Conservation (phyloP, 1,139 yeast genomes). For the Kluyveromyces marxianus region DNA sequence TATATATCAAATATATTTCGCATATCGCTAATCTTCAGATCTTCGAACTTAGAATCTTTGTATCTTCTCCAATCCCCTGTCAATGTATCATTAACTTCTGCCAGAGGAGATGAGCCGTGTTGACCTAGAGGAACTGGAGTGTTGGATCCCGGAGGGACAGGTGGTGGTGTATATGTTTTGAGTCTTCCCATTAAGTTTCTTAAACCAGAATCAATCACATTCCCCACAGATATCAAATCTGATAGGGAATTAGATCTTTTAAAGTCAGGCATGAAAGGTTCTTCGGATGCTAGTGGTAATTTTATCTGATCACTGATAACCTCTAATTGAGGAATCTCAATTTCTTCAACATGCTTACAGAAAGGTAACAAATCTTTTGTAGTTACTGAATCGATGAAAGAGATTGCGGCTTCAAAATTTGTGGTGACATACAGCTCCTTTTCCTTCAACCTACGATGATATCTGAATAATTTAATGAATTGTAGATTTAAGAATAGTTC, state of each 20-base stretch:
- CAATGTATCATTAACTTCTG: background rate
- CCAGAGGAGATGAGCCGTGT: background rate
- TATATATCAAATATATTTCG: conserved; percentile 26
- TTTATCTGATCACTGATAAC: conserved; percentile 8
- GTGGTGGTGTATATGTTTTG: conserved; percentile 26
- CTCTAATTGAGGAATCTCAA: conserved; percentile 8
- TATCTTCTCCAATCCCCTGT: conserved; percentile 15
- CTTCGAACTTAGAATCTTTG: conserved; percentile 23
- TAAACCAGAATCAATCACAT: conserved; percentile 25
- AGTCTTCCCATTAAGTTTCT: conserved; percentile 25
- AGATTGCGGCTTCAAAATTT: conserved; percentile 56
- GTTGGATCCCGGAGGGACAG: conserved; percentile 5
- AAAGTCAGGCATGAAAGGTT: background rate
- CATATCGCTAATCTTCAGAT: conserved; percentile 23
- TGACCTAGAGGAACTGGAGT: too few relatives aligned
- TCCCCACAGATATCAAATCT: conserved; percentile 14
- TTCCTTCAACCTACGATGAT: conserved; percentile 39
- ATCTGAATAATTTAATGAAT: conserved; percentile 51
- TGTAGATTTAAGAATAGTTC: conserved; percentile 42
- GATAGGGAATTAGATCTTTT: conserved; percentile 15
- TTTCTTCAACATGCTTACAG: conserved; percentile 1
- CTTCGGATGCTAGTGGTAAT: background rate
- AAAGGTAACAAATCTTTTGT: conserved; percentile 34
- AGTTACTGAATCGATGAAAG: conserved; percentile 43
- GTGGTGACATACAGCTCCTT: conserved; percentile 53